Evolutionary conservation across 257 asterid species (phyloP).

Genomic region (Craterostigma plantagineum): DNA sequence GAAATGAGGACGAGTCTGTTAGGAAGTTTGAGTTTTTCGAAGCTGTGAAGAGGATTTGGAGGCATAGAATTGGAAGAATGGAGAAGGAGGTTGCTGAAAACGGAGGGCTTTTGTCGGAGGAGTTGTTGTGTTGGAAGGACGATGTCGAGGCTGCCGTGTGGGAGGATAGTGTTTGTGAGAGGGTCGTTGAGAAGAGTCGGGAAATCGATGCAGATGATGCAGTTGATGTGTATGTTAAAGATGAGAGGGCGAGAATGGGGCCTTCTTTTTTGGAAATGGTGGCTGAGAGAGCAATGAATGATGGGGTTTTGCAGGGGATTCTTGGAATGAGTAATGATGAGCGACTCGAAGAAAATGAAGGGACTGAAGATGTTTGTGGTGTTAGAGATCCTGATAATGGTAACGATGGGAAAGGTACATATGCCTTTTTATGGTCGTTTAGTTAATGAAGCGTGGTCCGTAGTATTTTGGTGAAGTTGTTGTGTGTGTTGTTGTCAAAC

Average conservation of each 20-base stretch:
- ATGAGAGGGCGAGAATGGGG: conserved; percentile 42
- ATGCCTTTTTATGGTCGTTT: no score
- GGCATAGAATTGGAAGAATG: conserved; percentile 27
- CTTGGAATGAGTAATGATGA: conserved; percentile 7
- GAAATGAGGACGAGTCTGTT: conserved; percentile 2
- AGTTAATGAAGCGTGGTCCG: no score
- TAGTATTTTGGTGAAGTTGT: no score
- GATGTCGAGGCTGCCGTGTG: conserved; percentile 55
- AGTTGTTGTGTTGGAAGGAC: conserved; percentile 41
- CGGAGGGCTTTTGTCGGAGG: conserved; percentile 40
- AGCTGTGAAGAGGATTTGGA: conserved; percentile 48
- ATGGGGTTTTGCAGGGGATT: conserved; percentile 16
- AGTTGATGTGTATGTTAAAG: conserved; percentile 24
- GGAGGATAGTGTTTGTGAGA: conserved; percentile 21
- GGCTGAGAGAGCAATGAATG: conserved; percentile 22
- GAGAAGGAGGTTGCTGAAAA: conserved; percentile 17
- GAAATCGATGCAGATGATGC: conserved; percentile 25
- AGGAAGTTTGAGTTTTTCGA: conserved; percentile 22
- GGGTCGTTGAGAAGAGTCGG: conserved; percentile 27
- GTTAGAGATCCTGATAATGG: no score
- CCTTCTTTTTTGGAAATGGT: conserved; percentile 58
- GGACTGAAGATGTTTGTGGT: neutral
- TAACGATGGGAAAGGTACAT: no score
- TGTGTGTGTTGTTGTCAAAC: no score
- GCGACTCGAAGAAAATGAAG: conserved; percentile 10